phyloP scores from a whole-genome alignment of 176 grass and related monocot species.

The Phyllostachys edulis region DNA sequence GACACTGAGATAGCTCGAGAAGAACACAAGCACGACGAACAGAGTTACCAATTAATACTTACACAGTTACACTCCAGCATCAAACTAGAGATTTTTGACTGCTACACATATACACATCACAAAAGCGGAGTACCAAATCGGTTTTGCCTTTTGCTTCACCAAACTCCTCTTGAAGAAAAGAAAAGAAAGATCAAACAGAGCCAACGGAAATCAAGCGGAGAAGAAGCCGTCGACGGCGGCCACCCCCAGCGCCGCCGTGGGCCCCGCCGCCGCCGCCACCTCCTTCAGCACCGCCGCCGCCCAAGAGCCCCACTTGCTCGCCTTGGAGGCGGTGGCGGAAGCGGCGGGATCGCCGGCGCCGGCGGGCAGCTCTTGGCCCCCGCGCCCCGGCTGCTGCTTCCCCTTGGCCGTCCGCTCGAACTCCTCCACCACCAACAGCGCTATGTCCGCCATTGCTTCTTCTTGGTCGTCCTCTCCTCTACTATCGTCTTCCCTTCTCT shows the following conservation, averaged over 20 bases:
- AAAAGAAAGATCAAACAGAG: not conserved
- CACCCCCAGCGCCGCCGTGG: not conserved
- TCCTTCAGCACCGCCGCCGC: not conserved
- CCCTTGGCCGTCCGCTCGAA: not conserved
- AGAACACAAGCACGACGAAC: not conserved
- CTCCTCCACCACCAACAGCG: conserved; percentile 31
- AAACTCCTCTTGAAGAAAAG: not conserved
- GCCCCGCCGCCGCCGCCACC: not conserved
- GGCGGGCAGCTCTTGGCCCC: not conserved
- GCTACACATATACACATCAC: too few relatives aligned
- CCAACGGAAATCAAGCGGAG: not conserved
- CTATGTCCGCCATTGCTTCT: conserved; percentile 31
- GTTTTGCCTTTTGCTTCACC: not conserved
- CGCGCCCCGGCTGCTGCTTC: not conserved
- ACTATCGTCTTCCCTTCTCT: not conserved
- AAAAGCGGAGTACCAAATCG: not conserved
- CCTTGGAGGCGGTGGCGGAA: not conserved
- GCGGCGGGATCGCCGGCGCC: not conserved
- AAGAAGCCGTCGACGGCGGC: conserved; percentile 28
- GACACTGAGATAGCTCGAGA: not conserved
- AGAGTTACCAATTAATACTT: not conserved
- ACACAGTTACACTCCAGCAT: not conserved
- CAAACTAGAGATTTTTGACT: not conserved
- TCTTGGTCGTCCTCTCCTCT: not conserved
- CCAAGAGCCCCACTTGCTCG: not conserved